Conservation (phyloP, 768 basidiomycete genomes). For the Leucocoprinus sp. region DNA sequence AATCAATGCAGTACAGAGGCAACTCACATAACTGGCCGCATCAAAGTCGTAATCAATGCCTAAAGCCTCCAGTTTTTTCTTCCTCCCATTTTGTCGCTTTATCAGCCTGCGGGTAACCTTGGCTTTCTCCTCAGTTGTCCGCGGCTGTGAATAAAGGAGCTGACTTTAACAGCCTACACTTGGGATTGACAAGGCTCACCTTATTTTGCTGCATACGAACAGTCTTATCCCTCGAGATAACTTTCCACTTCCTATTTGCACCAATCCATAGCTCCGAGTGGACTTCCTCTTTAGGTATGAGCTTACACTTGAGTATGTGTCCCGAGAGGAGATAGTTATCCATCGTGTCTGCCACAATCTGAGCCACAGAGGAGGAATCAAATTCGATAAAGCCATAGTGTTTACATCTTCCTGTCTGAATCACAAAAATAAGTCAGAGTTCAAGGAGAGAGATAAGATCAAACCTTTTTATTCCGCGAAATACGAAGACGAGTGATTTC, state of each 20-base stretch:
- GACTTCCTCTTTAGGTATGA: slow-evolving; percentile 82
- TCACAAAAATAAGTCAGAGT: background rate
- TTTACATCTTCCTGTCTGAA: slow-evolving; percentile 88
- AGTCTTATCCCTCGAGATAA: slow-evolving; percentile 65
- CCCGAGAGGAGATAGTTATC: slow-evolving; percentile 96
- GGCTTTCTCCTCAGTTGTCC: slow-evolving; percentile 63
- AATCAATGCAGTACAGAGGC: background rate
- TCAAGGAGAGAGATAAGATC: background rate
- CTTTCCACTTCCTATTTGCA: slow-evolving; percentile 88
- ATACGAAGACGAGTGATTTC: slow-evolving; percentile 80
- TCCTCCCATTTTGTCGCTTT: slow-evolving; percentile 68
- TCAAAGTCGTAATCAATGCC: slow-evolving; percentile 89
- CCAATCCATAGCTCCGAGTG: slow-evolving; percentile 96
- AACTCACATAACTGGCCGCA: slow-evolving; percentile 73
- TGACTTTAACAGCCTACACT: background rate
- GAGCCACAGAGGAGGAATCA: slow-evolving; percentile 76
- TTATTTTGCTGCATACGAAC: slow-evolving; percentile 75
- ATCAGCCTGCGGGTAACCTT: slow-evolving; percentile 62
- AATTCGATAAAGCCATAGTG: slow-evolving; percentile 98
- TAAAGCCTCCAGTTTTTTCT: slow-evolving; percentile 66
- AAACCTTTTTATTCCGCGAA: slow-evolving; percentile 91
- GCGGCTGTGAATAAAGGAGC: slow-evolving; percentile 34
- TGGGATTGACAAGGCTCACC: slow-evolving; percentile 30
- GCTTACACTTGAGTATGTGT: slow-evolving; percentile 85
- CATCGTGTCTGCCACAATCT: slow-evolving; percentile 98